Percentiles rank a stretch among this genome's conserved stretches.
Conservation (phyloP, 306 rosid species). For the Casuarina equisetifolia region DNA sequence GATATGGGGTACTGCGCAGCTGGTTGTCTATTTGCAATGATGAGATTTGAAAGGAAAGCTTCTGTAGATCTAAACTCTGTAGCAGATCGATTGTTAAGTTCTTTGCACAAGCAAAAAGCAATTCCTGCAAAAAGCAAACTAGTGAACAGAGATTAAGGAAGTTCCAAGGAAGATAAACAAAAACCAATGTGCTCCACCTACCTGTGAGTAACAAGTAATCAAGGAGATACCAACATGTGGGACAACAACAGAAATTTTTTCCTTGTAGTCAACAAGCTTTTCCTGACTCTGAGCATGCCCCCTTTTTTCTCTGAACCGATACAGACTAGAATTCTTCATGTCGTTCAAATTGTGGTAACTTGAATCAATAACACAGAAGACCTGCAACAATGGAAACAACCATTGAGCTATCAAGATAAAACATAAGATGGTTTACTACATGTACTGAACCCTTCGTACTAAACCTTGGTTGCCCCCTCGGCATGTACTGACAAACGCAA, state of each 20-base stretch:
- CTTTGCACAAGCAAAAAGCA: slow-evolving; percentile 72
- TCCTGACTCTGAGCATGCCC: slow-evolving; percentile 55
- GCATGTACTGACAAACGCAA: slow-evolving; percentile 78
- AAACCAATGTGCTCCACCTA: slow-evolving; percentile 29
- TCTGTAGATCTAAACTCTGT: slow-evolving; percentile 86
- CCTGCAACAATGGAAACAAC: slow-evolving; percentile 46
- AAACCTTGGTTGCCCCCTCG: slow-evolving; percentile 95
- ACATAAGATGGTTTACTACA: not conserved
- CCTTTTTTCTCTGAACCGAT: slow-evolving; percentile 44
- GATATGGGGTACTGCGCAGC: slow-evolving; percentile 83
- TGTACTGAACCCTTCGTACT: slow-evolving; percentile 24
- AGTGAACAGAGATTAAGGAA: slow-evolving; percentile 25
- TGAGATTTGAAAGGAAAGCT: slow-evolving; percentile 56
- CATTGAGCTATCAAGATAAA: slow-evolving; percentile 1
- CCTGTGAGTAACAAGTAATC: slow-evolving; percentile 75
- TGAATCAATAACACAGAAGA: slow-evolving; percentile 76
- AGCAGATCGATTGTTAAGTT: slow-evolving; percentile 59
- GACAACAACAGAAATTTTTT: slow-evolving; percentile 64
- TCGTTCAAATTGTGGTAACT: slow-evolving; percentile 60
- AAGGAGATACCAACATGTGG: slow-evolving; percentile 79
- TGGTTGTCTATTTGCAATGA: slow-evolving; percentile 93
- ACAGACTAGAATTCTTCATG: slow-evolving; percentile 40
- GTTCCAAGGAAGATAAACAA: slow-evolving; percentile 9
- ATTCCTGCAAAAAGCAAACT: slow-evolving; percentile 54
- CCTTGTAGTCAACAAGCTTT: slow-evolving; percentile 57